Evolutionary conservation across 2,329 filamentous ascomycete species (phyloP).

Genomic region (Rhynchosporium agropyri): DNA sequence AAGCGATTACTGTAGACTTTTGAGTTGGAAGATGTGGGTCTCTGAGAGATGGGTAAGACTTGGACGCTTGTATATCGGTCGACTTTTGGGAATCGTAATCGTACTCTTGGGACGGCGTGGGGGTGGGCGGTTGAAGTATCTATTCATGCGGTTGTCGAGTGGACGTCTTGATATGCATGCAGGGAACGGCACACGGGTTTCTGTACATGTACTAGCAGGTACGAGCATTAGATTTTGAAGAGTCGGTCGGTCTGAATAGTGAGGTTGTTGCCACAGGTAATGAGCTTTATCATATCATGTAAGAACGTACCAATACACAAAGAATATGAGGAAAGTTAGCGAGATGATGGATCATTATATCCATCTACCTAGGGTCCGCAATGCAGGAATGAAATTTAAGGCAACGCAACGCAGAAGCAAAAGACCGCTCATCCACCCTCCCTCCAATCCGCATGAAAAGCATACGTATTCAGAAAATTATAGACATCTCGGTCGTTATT

Average conservation of each 20-base stretch:
- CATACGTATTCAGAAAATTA: not conserved
- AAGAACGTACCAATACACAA: too few relatives aligned
- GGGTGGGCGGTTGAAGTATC: not conserved
- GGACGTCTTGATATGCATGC: conserved; percentile 8
- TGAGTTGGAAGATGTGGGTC: too few relatives aligned
- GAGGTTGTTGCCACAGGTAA: too few relatives aligned
- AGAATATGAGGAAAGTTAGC: too few relatives aligned
- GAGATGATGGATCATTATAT: not conserved
- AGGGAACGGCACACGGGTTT: not conserved
- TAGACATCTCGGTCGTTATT: conserved; percentile 16
- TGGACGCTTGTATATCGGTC: too few relatives aligned
- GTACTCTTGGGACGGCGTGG: not conserved
- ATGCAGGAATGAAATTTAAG: not conserved
- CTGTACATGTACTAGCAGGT: not conserved
- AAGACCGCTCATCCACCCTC: not conserved
- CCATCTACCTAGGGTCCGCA: not conserved
- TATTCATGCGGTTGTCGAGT: not conserved
- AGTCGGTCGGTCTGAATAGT: too few relatives aligned
- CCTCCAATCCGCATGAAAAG: not conserved
- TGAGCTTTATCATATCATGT: too few relatives aligned
- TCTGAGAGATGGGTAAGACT: too few relatives aligned
- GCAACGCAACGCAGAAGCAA: not conserved
- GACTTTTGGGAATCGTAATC: too few relatives aligned
- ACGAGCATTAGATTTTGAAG: not conserved
- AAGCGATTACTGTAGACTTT: too few relatives aligned